Evolutionary conservation across 768 basidiomycete species (phyloP), one percentile per base, ranked within the genome.

Genomic region (Udeniomyces megalosporus): DNA sequence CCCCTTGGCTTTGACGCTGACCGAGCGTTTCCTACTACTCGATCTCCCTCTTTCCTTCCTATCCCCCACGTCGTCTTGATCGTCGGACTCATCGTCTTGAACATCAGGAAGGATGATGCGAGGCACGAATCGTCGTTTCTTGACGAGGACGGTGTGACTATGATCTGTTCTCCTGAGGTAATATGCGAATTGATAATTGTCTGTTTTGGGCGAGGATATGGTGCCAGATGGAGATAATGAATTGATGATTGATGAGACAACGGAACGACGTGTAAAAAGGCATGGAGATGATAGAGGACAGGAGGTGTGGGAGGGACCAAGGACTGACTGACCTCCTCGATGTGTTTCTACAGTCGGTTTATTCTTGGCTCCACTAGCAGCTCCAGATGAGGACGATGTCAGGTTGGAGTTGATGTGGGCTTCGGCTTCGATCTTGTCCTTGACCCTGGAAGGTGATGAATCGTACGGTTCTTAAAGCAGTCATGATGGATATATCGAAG

Each of bases 131-230:
- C 48, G 55, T 26, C 49, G 47, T 22, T 58, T 42, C 26, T 63
- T 63, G 56, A 63, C 46, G 22, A 63, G 50, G 22, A 63, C 62
- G 20, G 46, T 42, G 56, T 63, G 62, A 3, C 62, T 48, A 26
- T 63, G 54, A 2, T 51, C 38, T 31, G 56, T 49, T 14, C 35
- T 57, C 12, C 61, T 52, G 17, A 63, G 49, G 44, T 58, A 63
- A 49, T 48, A 63, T 17, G 46, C 47, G 44, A 63, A 63, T 3
- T 56, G 62, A 26, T 58, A 63, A 42, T 51, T 49, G 29, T 63
- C 62, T 63, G 51, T 8, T 38, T 28, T 12, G n/a, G 44, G 12
- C 26, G 24, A 32, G 17, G 14, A 22, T 1, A 42, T 26, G 7
- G 26, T 8, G 15, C 12, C 35, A 24, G 24, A 34, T 2, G 2